Conservation (phyloP, 2,329 filamentous ascomycete species). For the Alternaria brassicae region DNA sequence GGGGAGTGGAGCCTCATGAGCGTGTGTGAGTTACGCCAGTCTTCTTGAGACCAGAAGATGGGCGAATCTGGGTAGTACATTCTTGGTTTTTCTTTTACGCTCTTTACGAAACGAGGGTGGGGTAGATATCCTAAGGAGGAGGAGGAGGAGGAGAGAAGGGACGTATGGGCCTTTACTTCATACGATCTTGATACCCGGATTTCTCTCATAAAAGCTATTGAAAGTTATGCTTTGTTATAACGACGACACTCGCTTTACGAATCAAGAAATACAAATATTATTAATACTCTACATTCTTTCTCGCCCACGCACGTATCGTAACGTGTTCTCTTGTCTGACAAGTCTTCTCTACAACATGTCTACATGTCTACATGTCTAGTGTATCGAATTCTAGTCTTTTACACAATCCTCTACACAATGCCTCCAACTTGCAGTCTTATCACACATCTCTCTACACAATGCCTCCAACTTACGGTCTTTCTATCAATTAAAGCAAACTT, state of each 20-base stretch:
- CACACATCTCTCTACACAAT: not conserved
- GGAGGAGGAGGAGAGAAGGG: not conserved
- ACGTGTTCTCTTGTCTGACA: too few relatives aligned
- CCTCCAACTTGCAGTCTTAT: not conserved
- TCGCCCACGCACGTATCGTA: not conserved
- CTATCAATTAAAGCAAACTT: not conserved
- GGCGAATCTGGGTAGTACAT: not conserved
- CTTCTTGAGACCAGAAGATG: not conserved
- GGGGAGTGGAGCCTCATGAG: conserved; percentile 56
- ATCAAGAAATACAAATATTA: not conserved
- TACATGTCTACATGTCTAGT: too few relatives aligned
- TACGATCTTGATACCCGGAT: conserved; percentile 35
- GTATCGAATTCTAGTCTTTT: not conserved
- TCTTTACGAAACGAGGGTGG: conserved; percentile 4
- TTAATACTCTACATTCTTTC: not conserved
- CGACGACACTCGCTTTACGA: conserved; percentile 3
- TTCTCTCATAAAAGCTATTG: not conserved
- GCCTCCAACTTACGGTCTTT: not conserved
- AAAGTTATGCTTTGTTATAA: conserved; percentile 1
- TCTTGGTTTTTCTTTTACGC: not conserved
- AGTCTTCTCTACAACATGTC: not conserved
- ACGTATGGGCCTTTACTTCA: conserved; percentile 11
- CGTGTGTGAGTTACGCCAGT: conserved; percentile 50
- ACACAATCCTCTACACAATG: not conserved
- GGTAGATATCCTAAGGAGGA: not conserved